Percentiles rank a stretch among this genome's conserved stretches.
phyloP scores from a whole-genome alignment of 2,329 filamentous ascomycete genomes.

The Exophiala alcalophila region DNA sequence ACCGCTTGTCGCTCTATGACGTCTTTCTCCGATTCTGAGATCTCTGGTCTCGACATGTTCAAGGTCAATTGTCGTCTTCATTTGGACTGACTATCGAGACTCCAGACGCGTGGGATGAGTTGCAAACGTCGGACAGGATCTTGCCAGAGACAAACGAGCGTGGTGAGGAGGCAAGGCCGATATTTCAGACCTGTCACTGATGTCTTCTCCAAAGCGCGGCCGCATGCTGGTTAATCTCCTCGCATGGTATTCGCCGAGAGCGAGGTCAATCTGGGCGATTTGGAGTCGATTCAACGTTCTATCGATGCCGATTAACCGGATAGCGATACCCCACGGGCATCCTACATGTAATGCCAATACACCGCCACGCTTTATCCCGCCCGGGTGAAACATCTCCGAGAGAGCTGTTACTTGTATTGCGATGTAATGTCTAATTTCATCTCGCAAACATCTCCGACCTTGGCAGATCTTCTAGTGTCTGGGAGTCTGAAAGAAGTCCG shows the following conservation, averaged over 20 bases:
- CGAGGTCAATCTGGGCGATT: slow-evolving; percentile 1
- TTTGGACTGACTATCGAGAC: background rate
- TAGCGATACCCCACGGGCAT: background rate
- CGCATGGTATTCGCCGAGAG: slow-evolving; percentile 1
- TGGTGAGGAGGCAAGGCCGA: background rate
- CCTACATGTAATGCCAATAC: slow-evolving; percentile 8
- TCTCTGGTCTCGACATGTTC: slow-evolving; percentile 22
- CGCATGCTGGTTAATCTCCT: slow-evolving; percentile 3
- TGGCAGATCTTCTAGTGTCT: slow-evolving; percentile 4
- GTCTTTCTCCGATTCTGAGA: slow-evolving; percentile 16
- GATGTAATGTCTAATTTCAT: too few relatives aligned
- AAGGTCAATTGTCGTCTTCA: slow-evolving; percentile 1
- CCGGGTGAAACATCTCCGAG: too few relatives aligned
- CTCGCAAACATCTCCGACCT: slow-evolving; percentile 8
- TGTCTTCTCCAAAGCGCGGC: slow-evolving; percentile 7
- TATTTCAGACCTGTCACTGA: slow-evolving; percentile 3
- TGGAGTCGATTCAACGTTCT: slow-evolving; percentile 3
- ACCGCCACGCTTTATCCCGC: too few relatives aligned
- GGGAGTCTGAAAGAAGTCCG: slow-evolving; percentile 13
- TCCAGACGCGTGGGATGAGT: background rate
- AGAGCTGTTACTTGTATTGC: too few relatives aligned
- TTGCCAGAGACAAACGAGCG: background rate
- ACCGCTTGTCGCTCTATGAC: slow-evolving; percentile 8
- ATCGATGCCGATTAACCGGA: slow-evolving; percentile 19
- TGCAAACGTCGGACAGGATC: background rate